Percentiles rank a stretch among this genome's conserved stretches.
Conservation (phyloP, 495 filamentous ascomycete genomes). For the Physcia stellaris region DNA sequence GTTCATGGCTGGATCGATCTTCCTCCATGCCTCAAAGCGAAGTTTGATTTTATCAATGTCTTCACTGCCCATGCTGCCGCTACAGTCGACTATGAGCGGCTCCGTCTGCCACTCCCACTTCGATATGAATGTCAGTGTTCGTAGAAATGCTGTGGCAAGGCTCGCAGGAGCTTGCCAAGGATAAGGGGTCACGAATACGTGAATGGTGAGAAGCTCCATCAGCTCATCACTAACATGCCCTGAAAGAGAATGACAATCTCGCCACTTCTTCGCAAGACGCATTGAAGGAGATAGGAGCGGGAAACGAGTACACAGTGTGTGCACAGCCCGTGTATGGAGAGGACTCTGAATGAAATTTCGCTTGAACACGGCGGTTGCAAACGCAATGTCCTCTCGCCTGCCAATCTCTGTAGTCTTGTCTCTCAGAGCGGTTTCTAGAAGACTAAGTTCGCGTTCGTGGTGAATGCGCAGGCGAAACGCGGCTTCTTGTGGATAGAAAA, state of each 20-base stretch:
- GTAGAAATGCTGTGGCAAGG: constrained; percentile 66
- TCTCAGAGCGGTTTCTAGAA: constrained; percentile 67
- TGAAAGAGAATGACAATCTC: constrained; percentile 64
- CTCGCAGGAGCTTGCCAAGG: constrained; percentile 71
- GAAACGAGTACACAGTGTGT: constrained; percentile 65
- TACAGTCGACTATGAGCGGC: constrained; percentile 65
- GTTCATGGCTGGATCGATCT: constrained; percentile 79
- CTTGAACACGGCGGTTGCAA: constrained; percentile 56
- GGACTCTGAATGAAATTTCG: constrained; percentile 57
- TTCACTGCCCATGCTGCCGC: constrained; percentile 37
- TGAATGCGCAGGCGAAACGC: constrained; percentile 42
- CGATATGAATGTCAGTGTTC: constrained; percentile 62
- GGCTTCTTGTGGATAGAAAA: constrained; percentile 55
- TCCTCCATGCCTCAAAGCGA: constrained; percentile 61
- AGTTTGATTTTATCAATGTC: constrained; percentile 46
- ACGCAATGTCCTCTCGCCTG: constrained; percentile 48
- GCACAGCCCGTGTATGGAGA: constrained; percentile 65
- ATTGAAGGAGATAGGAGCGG: constrained; percentile 72
- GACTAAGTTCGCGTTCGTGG: constrained; percentile 70
- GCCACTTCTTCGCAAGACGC: constrained; percentile 84
- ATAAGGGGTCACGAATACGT: constrained; percentile 66
- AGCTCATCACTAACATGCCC: constrained; percentile 65
- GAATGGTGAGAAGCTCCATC: constrained; percentile 64
- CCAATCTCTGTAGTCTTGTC: constrained; percentile 49
- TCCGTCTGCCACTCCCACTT: constrained; percentile 84